These are phyloP conservation scores for Starmera stellimalicola DNA, from an alignment of 1,139 yeast species.

Conservation along the genomic window DNA sequence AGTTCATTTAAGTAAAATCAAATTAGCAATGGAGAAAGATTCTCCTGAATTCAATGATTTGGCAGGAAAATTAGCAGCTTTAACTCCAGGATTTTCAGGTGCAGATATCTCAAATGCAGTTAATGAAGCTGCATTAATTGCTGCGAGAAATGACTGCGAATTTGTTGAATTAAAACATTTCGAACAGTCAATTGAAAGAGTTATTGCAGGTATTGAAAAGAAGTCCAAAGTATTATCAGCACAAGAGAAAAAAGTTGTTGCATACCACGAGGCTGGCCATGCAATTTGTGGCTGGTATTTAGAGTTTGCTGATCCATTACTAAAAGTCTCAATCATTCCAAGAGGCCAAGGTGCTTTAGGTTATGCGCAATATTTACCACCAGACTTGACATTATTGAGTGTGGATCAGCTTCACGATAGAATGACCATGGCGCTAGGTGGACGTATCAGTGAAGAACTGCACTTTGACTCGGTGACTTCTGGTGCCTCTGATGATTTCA, in stretches of 20 bases:
- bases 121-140: conserved; percentile 76
- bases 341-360: conserved; percentile 82
- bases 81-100: conserved; percentile 81
- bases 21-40: conserved; percentile 35
- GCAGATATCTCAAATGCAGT: conserved; percentile 82
- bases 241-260: conserved; percentile 65
- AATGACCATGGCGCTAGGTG: conserved; percentile 77
- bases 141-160: conserved; percentile 57
- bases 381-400: conserved; percentile 60
- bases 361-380: conserved; percentile 75
- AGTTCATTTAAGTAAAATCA: conserved; percentile 57
- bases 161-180: conserved; percentile 54
- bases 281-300: conserved; percentile 75
- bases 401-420: conserved; percentile 60
- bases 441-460: conserved; percentile 70
- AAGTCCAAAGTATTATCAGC: conserved; percentile 60
- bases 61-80: conserved; percentile 64
- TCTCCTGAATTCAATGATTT: conserved; percentile 38
- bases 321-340: conserved; percentile 75
- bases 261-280: conserved; percentile 80
- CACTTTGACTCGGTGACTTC: conserved; percentile 72
- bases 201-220: conserved; percentile 72
- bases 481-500: conserved; percentile 77
- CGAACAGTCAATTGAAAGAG: conserved; percentile 76
- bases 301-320: conserved; percentile 64